Conservation (phyloP, 805 yeast species). For the Saturnispora serradocipensis region DNA sequence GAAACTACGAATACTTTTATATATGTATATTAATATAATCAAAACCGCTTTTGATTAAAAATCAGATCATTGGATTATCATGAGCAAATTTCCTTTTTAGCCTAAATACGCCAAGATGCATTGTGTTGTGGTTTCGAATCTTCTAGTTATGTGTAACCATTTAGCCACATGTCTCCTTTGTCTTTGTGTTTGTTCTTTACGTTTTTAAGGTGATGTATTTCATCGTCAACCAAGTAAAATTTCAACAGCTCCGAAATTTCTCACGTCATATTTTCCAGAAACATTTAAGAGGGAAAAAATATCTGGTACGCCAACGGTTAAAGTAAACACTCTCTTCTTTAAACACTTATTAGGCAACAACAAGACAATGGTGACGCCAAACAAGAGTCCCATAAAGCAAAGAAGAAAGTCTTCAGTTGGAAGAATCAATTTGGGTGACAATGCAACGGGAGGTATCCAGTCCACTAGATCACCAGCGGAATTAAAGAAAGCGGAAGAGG, state of each 20-base stretch:
- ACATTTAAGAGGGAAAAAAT: not conserved
- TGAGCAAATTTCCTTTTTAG: not conserved
- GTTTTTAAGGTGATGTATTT: not conserved
- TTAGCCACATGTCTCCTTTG: too few relatives aligned
- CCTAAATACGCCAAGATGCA: not conserved
- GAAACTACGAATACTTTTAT: not conserved
- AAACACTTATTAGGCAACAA: not conserved
- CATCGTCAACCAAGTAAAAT: not conserved
- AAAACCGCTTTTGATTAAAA: not conserved
- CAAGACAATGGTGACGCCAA: not conserved
- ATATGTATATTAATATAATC: conserved; percentile 2
- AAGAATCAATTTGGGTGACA: conserved; percentile 65
- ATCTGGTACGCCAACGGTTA: not conserved
- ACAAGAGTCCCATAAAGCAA: conserved; percentile 3
- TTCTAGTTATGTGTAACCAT: too few relatives aligned
- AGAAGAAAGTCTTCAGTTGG: conserved; percentile 57
- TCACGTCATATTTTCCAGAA: not conserved
- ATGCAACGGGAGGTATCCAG: conserved; percentile 52
- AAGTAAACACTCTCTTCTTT: not conserved
- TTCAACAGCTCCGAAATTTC: not conserved
- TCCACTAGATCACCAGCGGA: conserved; percentile 48
- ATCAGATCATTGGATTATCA: not conserved
- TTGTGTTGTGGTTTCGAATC: too few relatives aligned
- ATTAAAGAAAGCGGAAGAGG: conserved; percentile 32
- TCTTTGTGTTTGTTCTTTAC: too few relatives aligned